phyloP scores from a whole-genome alignment of 495 filamentous ascomycete genomes.

The Hypoxylon rickii region DNA sequence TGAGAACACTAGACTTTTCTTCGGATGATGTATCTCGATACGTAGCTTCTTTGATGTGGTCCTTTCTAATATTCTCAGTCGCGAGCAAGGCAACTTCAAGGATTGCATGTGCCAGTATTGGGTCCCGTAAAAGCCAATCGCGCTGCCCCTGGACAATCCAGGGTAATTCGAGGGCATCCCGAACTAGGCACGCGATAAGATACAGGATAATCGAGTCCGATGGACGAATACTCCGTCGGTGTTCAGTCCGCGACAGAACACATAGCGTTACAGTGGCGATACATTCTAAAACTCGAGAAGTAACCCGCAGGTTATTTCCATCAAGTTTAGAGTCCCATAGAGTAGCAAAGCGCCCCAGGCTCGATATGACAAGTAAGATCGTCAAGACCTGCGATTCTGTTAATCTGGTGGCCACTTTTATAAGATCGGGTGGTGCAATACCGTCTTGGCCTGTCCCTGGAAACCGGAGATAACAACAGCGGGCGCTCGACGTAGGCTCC shows the following conservation, averaged over 20 bases:
- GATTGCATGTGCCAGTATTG: slow-evolving; percentile 40
- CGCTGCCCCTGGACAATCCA: slow-evolving; percentile 42
- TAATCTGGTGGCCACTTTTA: background rate
- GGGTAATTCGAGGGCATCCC: slow-evolving; percentile 51
- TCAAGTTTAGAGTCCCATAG: background rate
- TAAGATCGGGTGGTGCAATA: background rate
- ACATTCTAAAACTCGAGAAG: slow-evolving; percentile 6
- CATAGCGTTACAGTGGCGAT: slow-evolving; percentile 4
- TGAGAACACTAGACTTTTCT: slow-evolving; percentile 50
- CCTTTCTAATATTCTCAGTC: slow-evolving; percentile 38
- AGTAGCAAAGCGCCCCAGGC: background rate
- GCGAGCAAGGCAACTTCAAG: slow-evolving; percentile 18
- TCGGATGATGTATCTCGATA: slow-evolving; percentile 54
- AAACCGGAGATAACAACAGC: slow-evolving; percentile 5
- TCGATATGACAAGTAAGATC: slow-evolving; percentile 5
- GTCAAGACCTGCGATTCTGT: slow-evolving; percentile 7
- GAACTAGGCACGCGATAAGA: slow-evolving; percentile 55
- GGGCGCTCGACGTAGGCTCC: slow-evolving; percentile 3
- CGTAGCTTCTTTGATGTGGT: slow-evolving; percentile 40
- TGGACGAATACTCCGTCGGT: slow-evolving; percentile 8
- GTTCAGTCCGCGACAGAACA: slow-evolving; percentile 13
- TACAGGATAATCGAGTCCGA: slow-evolving; percentile 43
- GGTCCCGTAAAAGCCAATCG: slow-evolving; percentile 50
- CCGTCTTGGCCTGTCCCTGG: slow-evolving; percentile 11
- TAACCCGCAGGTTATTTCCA: background rate